Evolutionary conservation across 495 filamentous ascomycete genomes (phyloP).

Genomic region (Elasticomyces elasticus): DNA sequence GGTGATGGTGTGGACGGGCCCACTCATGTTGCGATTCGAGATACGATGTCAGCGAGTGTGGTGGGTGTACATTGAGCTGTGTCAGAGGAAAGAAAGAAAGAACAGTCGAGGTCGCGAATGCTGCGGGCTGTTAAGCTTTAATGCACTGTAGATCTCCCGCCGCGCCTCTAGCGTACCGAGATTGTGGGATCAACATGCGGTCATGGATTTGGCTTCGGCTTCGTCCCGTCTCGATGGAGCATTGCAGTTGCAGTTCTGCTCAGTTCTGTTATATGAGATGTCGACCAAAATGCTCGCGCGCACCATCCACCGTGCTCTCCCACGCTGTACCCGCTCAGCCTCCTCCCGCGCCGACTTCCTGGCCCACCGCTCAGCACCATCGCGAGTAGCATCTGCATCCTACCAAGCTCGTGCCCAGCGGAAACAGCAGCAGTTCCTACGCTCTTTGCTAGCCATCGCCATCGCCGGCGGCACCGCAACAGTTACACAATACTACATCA

Average conservation of each 20-base stretch:
- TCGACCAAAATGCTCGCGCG: constrained; percentile 10
- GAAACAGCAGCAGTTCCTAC: constrained; percentile 17
- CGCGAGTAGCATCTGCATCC: constrained; percentile 3
- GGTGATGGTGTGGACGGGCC: constrained; percentile 50
- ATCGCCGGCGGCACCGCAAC: constrained; percentile 17
- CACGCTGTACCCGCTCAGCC: constrained; percentile 14
- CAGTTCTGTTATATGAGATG: too few species aligned
- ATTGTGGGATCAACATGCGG: too few species aligned
- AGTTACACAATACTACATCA: constrained; percentile 13
- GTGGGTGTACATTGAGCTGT: too few species aligned
- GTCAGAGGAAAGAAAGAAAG: neutral
- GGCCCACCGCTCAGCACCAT: neutral
- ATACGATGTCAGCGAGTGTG: too few species aligned
- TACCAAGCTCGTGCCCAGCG: constrained; percentile 5
- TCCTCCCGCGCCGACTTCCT: constrained; percentile 15
- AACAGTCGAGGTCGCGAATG: too few species aligned
- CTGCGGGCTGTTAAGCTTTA: too few species aligned
- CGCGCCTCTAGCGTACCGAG: too few species aligned
- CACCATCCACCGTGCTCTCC: constrained; percentile 3
- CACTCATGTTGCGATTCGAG: constrained; percentile 9
- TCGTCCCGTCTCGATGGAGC: too few species aligned
- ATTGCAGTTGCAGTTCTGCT: too few species aligned
- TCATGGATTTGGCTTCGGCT: too few species aligned
- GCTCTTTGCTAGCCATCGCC: constrained; percentile 14
- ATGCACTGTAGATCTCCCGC: too few species aligned